Percentiles rank a stretch among this genome's conserved stretches.
These are phyloP conservation scores for Aureoboletus auriporus DNA, from an alignment of 768 basidiomycete species.

Conservation along the genomic window DNA sequence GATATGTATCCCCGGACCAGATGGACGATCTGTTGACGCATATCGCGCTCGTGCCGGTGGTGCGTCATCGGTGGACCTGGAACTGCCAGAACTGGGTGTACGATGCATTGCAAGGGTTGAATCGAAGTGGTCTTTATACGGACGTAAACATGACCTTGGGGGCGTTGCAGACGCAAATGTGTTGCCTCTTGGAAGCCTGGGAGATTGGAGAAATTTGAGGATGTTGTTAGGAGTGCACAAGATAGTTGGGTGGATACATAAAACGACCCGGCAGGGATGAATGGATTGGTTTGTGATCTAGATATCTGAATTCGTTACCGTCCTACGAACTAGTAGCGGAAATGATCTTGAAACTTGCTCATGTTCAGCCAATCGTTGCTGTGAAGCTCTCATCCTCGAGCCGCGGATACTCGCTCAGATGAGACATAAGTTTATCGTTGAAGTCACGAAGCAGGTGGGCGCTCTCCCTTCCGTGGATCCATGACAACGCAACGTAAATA, in stretches of 20 bases:
- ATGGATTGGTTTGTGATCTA: no score
- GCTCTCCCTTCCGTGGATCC: no score
- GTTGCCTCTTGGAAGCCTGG: conserved; percentile 26
- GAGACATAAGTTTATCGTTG: background rate
- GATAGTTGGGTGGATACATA: no score
- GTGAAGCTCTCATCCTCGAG: no score
- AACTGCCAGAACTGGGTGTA: conserved; percentile 28
- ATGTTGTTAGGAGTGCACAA: background rate
- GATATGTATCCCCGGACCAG: conserved; percentile 13
- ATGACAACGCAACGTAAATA: background rate
- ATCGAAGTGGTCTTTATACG: conserved; percentile 10
- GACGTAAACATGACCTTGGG: conserved; percentile 12
- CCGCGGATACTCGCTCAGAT: background rate
- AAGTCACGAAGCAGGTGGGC: background rate
- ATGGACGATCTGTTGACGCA: conserved; percentile 7
- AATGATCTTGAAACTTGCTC: no score
- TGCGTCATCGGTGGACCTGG: conserved; percentile 17
- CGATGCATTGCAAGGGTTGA: conserved; percentile 15
- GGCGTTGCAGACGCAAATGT: conserved; percentile 23
- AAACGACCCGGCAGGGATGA: no score
- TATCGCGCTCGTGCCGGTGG: conserved; percentile 16
- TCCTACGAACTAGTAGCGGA: no score
- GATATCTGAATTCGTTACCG: no score
- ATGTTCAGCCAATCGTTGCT: no score
- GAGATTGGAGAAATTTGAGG: conserved; percentile 22